A percentile compares a stretch with the other conserved stretches of the same genome.
These are phyloP conservation scores for Lathyrus sativus DNA, from an alignment of 306 rosid genomes.

Conservation along the genomic window DNA sequence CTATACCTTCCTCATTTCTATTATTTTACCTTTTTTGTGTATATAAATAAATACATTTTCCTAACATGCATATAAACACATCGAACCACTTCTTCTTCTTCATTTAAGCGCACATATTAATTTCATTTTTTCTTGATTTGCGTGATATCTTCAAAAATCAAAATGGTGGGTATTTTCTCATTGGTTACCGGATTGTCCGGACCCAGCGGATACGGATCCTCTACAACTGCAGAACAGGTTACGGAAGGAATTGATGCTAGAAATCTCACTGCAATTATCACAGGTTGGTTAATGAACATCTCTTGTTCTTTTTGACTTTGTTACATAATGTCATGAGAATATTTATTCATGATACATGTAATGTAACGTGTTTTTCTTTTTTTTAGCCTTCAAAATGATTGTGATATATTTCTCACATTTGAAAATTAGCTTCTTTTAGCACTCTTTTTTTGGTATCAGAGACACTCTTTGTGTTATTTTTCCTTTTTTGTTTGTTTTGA, in stretches of 20 bases:
- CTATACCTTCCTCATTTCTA: conserved; percentile 3
- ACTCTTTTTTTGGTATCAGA: neutral
- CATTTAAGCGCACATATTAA: neutral
- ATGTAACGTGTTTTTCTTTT: neutral
- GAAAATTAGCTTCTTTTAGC: neutral
- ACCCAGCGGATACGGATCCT: conserved; percentile 82
- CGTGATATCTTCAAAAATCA: neutral
- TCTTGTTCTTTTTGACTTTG: neutral
- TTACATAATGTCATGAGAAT: neutral
- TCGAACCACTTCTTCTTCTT: neutral
- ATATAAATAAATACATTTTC: neutral
- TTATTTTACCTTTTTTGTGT: neutral
- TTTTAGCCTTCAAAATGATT: neutral
- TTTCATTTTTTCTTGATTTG: neutral
- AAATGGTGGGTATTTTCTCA: conserved; percentile 54
- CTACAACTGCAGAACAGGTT: conserved; percentile 86
- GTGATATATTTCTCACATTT: neutral
- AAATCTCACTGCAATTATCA: conserved; percentile 72
- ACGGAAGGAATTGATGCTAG: conserved; percentile 72
- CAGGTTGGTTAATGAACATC: conserved; percentile 47
- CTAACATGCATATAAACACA: neutral
- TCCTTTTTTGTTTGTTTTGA: neutral
- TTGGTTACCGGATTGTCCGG: conserved; percentile 71
- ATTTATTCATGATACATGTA: neutral
- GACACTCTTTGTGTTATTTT: neutral